Evolutionary conservation across 2,329 filamentous ascomycete species (phyloP).

Genomic region (Monosporascus sp.): DNA sequence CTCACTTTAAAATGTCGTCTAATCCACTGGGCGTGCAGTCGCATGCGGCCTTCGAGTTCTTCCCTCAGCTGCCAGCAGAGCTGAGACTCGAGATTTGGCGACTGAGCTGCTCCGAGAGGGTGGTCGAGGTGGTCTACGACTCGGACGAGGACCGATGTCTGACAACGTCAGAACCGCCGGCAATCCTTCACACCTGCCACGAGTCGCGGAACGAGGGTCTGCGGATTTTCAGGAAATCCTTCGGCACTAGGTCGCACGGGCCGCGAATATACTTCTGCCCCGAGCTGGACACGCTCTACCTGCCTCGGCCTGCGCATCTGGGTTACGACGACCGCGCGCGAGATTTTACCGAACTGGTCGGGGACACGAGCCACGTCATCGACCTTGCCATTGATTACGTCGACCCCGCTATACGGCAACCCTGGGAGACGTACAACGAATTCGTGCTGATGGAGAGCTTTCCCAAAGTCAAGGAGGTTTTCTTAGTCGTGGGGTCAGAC

Average conservation of each 20-base stretch:
- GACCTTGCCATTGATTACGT: conserved; percentile 43
- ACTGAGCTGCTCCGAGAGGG: conserved; percentile 30
- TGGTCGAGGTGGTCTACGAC: conserved; percentile 36
- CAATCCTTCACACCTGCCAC: conserved; percentile 34
- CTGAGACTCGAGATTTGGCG: conserved; percentile 37
- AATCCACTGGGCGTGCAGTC: neutral
- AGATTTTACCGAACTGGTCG: conserved; percentile 34
- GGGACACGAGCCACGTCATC: conserved; percentile 28
- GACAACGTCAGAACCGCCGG: conserved; percentile 32
- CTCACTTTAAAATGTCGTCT: conserved; percentile 11
- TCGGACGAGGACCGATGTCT: conserved; percentile 30
- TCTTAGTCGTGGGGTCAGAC: conserved; percentile 26
- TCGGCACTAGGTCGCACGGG: conserved; percentile 27
- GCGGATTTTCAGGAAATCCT: conserved; percentile 31
- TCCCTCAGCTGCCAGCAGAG: conserved; percentile 32
- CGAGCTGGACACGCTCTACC: conserved; percentile 31
- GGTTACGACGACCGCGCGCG: conserved; percentile 37
- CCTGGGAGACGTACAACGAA: conserved; percentile 49
- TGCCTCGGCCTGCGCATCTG: conserved; percentile 33
- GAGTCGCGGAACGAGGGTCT: conserved; percentile 39
- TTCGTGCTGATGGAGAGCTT: conserved; percentile 39
- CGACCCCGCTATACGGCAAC: conserved; percentile 35
- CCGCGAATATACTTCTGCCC: conserved; percentile 26
- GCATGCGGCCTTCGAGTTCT: conserved; percentile 24
- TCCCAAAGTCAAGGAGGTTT: conserved; percentile 31